Percentiles rank a stretch among this genome's conserved stretches.
phyloP scores from a whole-genome alignment of 2,329 filamentous ascomycete species.

The Phialemoniopsis sp. region DNA sequence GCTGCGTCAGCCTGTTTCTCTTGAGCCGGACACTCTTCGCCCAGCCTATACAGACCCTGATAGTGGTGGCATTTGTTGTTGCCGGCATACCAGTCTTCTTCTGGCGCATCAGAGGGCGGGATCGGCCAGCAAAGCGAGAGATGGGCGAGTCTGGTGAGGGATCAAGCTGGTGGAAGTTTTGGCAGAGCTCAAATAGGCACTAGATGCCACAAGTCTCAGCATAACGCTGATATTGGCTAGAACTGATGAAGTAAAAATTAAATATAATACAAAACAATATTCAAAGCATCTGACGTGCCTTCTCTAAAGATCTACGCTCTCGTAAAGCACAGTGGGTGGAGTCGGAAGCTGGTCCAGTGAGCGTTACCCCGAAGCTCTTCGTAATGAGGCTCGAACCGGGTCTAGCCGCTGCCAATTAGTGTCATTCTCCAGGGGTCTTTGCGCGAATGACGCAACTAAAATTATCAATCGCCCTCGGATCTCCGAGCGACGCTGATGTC shows the following conservation, averaged over 20 bases:
- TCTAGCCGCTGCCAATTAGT: too few species aligned
- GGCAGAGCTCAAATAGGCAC: constrained; percentile 34
- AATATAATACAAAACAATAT: too few species aligned
- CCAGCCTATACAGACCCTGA: constrained; percentile 82
- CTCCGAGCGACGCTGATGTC: too few species aligned
- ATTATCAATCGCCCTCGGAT: neutral
- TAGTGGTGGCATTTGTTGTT: constrained; percentile 80
- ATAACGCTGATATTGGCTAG: neutral
- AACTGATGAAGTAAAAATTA: too few species aligned
- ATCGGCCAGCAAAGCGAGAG: constrained; percentile 43
- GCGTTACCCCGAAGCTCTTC: too few species aligned
- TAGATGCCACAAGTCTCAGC: constrained; percentile 12
- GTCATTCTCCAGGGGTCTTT: too few species aligned
- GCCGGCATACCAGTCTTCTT: constrained; percentile 86
- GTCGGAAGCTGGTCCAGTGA: too few species aligned
- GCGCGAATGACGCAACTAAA: too few species aligned
- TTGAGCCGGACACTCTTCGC: constrained; percentile 86
- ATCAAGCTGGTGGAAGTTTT: constrained; percentile 56
- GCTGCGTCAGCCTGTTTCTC: constrained; percentile 92
- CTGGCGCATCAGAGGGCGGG: constrained; percentile 69
- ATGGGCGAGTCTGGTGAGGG: constrained; percentile 19
- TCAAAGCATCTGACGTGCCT: too few species aligned
- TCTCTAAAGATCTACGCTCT: too few species aligned
- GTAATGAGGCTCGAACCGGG: too few species aligned
- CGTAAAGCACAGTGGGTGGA: too few species aligned